Evolutionary conservation across 176 grass and related monocot genomes (phyloP), one percentile per base, ranked within the genome.

Genomic region (Dactylis glomerata): DNA sequence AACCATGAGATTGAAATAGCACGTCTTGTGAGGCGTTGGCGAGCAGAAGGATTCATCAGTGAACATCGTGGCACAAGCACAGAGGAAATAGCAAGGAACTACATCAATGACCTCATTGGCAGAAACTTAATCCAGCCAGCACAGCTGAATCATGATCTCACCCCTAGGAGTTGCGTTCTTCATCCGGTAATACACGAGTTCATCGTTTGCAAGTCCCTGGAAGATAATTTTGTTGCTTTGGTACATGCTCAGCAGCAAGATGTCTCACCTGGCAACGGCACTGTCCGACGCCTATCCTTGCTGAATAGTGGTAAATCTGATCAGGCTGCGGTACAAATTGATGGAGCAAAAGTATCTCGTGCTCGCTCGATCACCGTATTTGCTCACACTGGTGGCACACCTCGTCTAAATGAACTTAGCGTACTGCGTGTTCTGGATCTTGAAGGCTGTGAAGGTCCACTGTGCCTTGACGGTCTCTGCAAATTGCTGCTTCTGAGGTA

Each of bases 131-230:
- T 91, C 33, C 66, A 58, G 6, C 57, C 80, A 54, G 42, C 55
- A 37, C 40, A 31, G 26, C 58, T 84, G 31, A 70, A 75, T 22
- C n/a, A 69, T 75, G 62, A 80, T 51, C 61, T 33, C 37, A 49
- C 38, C 34, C 38, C 74, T 55, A 80, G 76, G 24, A 1, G 15
- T 33, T 91, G 75, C 56, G 58, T 0, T 56, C 75, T 88, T 65
- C 89, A 91, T 58, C 73, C 71, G 27, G 66, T 91, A 40, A 84
- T 91, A 41, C 75, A 88, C 19, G 81, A 88, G 54, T 83, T 91
- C 45, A 76, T 91, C 64, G 52, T 84, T 36, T 49, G 32, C 64
- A 91, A 84, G 55, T 84, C 89, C 50, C 68, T 74, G 24, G 79
- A 88, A 68, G 89, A 88, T 10, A 88, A 91, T 28, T 88, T 91